Base-by-base conservation (phyloP, 208 protist species). In the Trypanosoma platydactyli region DNA sequence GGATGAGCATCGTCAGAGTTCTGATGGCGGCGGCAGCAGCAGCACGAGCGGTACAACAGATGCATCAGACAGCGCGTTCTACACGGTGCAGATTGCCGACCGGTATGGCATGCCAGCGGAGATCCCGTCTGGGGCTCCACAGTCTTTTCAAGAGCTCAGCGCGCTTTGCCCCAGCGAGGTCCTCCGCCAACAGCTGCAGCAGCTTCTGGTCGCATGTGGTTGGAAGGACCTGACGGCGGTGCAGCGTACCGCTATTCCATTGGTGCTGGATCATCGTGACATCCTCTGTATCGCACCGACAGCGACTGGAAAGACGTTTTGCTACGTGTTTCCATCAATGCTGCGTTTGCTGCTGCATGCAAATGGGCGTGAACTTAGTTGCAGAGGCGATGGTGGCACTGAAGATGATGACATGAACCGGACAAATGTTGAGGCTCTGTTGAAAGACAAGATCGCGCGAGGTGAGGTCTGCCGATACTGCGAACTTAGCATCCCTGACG, bases 241-340 rank as follows among this genome's bases (percentile, higher is more conserved):
- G 1, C 91, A 96, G 73, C 70, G 73, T 4, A 67, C 73, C 4
- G 65, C 59, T 52, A 84, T 89, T 13, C 78, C 84, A 0, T 59
- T 94, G n/a, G 69, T 79, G 25, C 61, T 94, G 22, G 79, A 93
- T 60, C 71, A 88, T 30, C 70, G 83, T 20, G 94, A 98, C 72
- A 25, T 96, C 46, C 74, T 97, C 35, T 91, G 80, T 60, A 80
- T 96, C 44, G 79, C 94, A 18, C 85, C 89, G 0, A 95, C 94
- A 4, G 88, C 90, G 11, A 94, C 89, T 16, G 94, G 94, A n/a
- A 98, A 97, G 68, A 97, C 92, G 11, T 77, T 97, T 33, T 80
- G 82, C 41, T 97, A 96, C 75, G 80, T 81, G n/a, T 83, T 97
- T 65, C 86, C 92, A 11, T 71, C 78, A 15, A 67, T 97, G 44